A percentile compares a stretch with the other conserved stretches of the same genome.
Conservation (phyloP, 148 eudicot genomes). For the Dianthus caryophyllus region DNA sequence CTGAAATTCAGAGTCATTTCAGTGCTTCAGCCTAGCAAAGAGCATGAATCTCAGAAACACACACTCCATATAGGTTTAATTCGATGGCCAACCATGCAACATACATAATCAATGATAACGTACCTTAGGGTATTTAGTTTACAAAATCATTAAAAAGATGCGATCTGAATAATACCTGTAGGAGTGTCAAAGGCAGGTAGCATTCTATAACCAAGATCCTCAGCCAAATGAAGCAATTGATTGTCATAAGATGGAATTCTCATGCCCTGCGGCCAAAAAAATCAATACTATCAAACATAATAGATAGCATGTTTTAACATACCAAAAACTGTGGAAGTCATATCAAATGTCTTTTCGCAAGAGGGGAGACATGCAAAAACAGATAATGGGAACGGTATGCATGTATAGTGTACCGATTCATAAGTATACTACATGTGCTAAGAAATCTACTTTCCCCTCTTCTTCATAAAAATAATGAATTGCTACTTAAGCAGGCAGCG, state of each 20-base stretch:
- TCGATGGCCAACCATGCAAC: neutral
- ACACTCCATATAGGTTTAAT: neutral
- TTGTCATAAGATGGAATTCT: constrained; percentile 79
- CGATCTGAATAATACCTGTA: constrained; percentile 50
- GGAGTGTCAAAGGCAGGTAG: constrained; percentile 99
- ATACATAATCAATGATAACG: constrained; percentile 4
- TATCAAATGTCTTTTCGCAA: neutral
- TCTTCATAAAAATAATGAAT: no score
- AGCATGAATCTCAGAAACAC: neutral
- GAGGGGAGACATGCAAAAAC: neutral
- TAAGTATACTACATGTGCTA: no score
- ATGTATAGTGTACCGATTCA: neutral
- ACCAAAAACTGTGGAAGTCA: neutral
- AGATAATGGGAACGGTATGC: neutral
- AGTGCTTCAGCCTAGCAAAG: neutral
- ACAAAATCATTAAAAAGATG: constrained; percentile 3
- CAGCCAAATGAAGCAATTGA: constrained; percentile 81
- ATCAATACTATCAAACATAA: neutral
- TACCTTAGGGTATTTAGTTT: neutral
- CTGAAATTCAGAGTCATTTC: neutral
- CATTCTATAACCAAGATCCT: constrained; percentile 79
- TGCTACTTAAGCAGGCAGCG: no score
- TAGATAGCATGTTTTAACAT: neutral
- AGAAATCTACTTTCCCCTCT: no score
- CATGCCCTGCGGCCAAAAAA: constrained; percentile 64